phyloP scores from a whole-genome alignment of 2,329 filamentous ascomycete species.

The Scorias spongiosa region DNA sequence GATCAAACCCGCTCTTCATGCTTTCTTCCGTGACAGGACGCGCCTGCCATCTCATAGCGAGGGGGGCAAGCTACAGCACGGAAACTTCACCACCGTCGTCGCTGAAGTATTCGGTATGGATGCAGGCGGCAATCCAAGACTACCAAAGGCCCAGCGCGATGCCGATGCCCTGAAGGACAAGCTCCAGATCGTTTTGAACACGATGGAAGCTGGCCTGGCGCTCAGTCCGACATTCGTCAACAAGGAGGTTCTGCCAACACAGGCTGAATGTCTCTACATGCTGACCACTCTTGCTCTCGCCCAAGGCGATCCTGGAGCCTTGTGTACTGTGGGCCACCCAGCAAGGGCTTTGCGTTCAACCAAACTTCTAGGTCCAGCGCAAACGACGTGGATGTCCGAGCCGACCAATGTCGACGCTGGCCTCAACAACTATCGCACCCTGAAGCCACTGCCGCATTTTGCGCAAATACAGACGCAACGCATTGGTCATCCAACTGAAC shows the following conservation, averaged over 20 bases:
- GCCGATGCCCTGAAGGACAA: slow-evolving; percentile 30
- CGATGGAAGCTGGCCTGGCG: slow-evolving; percentile 24
- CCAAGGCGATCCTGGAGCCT: slow-evolving; percentile 24
- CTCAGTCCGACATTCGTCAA: slow-evolving; percentile 16
- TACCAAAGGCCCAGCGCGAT: slow-evolving; percentile 24
- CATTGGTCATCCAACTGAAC: slow-evolving; percentile 19
- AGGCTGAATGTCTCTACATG: slow-evolving; percentile 27
- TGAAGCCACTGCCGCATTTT: slow-evolving; percentile 11
- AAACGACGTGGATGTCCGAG: slow-evolving; percentile 16
- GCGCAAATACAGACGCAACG: slow-evolving; percentile 6
- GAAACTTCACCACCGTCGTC: slow-evolving; percentile 21
- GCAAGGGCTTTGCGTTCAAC: slow-evolving; percentile 16
- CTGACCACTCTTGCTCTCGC: slow-evolving; percentile 26
- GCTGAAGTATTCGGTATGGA: slow-evolving; percentile 26
- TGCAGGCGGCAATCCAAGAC: slow-evolving; percentile 26
- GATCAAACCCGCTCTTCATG: slow-evolving; percentile 18
- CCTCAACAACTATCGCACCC: slow-evolving; percentile 19
- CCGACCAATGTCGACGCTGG: slow-evolving; percentile 20
- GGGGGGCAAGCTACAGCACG: slow-evolving; percentile 12
- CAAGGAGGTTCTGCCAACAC: slow-evolving; percentile 11
- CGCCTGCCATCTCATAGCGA: slow-evolving; percentile 2
- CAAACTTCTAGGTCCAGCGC: slow-evolving; percentile 4
- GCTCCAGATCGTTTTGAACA: slow-evolving; percentile 26
- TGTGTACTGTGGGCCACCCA: slow-evolving; percentile 23
- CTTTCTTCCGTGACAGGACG: slow-evolving; percentile 19